Conservation (phyloP, 73 alveolate species). For the Loxodes magnus region DNA sequence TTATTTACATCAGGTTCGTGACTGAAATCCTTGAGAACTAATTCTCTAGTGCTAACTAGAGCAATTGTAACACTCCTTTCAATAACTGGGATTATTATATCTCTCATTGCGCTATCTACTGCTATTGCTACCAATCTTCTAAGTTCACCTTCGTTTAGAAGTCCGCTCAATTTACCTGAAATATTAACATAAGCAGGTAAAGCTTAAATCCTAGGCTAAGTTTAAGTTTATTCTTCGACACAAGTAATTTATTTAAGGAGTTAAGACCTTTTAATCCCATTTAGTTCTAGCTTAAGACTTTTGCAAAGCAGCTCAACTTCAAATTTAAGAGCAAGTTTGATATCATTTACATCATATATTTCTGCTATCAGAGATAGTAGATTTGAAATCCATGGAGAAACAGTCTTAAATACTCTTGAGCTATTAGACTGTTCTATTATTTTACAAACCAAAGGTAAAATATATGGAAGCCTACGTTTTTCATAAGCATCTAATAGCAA, state of each 20-base stretch:
- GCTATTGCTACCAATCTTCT: slow-evolving; percentile 59
- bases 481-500: slow-evolving; percentile 57
- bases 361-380: slow-evolving; percentile 15
- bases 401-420: slow-evolving; percentile 53
- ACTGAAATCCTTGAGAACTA: slow-evolving; percentile 91
- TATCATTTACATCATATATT: not conserved
- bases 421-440: slow-evolving; percentile 53
- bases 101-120: slow-evolving; percentile 71
- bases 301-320: slow-evolving; percentile 9
- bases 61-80: slow-evolving; percentile 96
- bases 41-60: slow-evolving; percentile 89
- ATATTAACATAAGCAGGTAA: slow-evolving; percentile 4
- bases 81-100: slow-evolving; percentile 90
- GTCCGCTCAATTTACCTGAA: slow-evolving; percentile 8
- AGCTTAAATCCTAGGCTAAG: slow-evolving; percentile 4
- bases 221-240: not conserved
- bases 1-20: slow-evolving; percentile 80
- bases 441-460: slow-evolving; percentile 64
- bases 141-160: slow-evolving; percentile 21
- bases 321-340: slow-evolving; percentile 8
- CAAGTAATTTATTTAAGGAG: not conserved
- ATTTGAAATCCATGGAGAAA: slow-evolving; percentile 75
- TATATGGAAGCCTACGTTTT: slow-evolving; percentile 26
- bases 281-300: not conserved
- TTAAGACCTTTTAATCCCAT: not conserved